These are phyloP conservation scores for Blastocystis hominis DNA, from an alignment of 352 stramenopile species.

Conservation along the genomic window DNA sequence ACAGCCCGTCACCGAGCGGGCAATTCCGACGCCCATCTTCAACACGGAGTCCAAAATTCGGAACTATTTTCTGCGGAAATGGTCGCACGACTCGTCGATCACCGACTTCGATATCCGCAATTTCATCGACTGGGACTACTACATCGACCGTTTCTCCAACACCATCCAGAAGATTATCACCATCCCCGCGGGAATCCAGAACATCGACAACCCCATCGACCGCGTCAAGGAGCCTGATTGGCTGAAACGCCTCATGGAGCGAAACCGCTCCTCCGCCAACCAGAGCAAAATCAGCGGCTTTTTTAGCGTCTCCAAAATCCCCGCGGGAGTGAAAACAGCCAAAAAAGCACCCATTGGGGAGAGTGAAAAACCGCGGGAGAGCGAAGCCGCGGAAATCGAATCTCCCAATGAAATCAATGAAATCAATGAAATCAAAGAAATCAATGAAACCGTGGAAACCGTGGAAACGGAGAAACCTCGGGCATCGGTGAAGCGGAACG, in stretches of 20 bases:
- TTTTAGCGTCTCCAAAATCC: slow-evolving; percentile 64
- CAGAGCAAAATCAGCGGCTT: slow-evolving; percentile 80
- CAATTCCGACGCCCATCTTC: slow-evolving; percentile 94
- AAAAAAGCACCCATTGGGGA: neutral
- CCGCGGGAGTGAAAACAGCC: neutral
- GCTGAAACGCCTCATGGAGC: slow-evolving; percentile 81
- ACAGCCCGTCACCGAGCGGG: slow-evolving; percentile 88
- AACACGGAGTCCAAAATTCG: slow-evolving; percentile 83
- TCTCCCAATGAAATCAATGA: neutral
- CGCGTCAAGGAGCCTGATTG: slow-evolving; percentile 87
- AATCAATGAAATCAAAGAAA: slow-evolving; percentile 1
- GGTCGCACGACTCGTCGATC: slow-evolving; percentile 70
- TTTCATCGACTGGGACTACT: slow-evolving; percentile 97
- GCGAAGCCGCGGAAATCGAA: neutral
- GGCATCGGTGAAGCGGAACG: slow-evolving; percentile 7
- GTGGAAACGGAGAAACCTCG: slow-evolving; percentile 33
- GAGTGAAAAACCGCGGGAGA: neutral
- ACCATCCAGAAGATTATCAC: slow-evolving; percentile 98
- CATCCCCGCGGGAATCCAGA: slow-evolving; percentile 89
- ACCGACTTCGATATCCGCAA: slow-evolving; percentile 79
- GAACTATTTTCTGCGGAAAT: slow-evolving; percentile 91
- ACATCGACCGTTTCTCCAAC: slow-evolving; percentile 75
- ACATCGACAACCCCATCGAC: slow-evolving; percentile 81
- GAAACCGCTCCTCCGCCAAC: slow-evolving; percentile 73
- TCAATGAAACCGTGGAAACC: slow-evolving; percentile 3